Evolutionary conservation across 179 eudicot species (phyloP).

Genomic region (Spergularia azorica): DNA sequence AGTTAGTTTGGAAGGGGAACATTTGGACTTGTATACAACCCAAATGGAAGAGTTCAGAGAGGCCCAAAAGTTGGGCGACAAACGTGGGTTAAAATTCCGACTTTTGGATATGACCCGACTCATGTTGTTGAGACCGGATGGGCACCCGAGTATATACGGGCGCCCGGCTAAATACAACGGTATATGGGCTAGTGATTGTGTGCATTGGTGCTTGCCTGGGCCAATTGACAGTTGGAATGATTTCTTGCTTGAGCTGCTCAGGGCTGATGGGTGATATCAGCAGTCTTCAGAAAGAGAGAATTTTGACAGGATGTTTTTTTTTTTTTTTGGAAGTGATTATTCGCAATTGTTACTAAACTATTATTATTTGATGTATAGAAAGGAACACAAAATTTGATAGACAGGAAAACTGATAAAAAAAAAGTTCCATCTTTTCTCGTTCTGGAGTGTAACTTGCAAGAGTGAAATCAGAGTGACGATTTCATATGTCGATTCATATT

Average conservation of each 20-base stretch:
- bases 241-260: conserved; percentile 58
- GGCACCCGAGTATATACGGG: conserved; percentile 71
- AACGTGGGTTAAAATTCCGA: conserved; percentile 8
- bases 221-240: conserved; percentile 71
- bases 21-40: conserved; percentile 15
- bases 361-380: conserved; percentile 6
- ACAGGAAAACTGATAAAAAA: not conserved
- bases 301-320: not conserved
- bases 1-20: conserved; percentile 36
- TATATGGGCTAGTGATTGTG: conserved; percentile 57
- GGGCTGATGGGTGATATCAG: conserved; percentile 17
- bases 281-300: not conserved
- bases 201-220: conserved; percentile 80
- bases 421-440: not conserved
- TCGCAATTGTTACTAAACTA: not conserved
- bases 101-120: conserved; percentile 41
- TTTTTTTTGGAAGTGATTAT: not conserved
- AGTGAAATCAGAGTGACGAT: not conserved
- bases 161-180: conserved; percentile 52
- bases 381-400: not conserved
- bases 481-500: not conserved
- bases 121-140: conserved; percentile 71
- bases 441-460: not conserved
- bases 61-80: conserved; percentile 14
- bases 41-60: conserved; percentile 41